phyloP scores from a whole-genome alignment of 2,329 filamentous ascomycete genomes.

The Cordyceps fumosorosea region DNA sequence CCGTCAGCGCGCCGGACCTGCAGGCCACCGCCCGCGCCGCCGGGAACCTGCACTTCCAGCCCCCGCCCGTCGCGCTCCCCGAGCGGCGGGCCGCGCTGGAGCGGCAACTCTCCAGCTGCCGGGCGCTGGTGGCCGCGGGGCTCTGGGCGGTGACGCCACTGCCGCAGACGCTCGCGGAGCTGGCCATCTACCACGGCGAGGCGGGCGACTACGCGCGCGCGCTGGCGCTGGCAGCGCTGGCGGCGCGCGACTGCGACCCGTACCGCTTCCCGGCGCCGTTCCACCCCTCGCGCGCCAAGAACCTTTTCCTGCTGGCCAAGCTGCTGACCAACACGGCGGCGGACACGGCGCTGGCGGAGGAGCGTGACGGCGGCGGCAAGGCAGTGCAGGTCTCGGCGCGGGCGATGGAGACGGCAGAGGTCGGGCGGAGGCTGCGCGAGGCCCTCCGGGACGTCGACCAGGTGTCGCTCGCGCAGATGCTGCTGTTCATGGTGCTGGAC shows the following conservation, averaged over 20 bases:
- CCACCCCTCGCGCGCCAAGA: constrained; percentile 42
- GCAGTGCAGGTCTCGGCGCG: constrained; percentile 16
- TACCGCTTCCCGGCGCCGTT: constrained; percentile 45
- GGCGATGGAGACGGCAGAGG: constrained; percentile 14
- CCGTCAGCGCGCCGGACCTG: constrained; percentile 16
- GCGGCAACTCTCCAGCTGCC: constrained; percentile 20
- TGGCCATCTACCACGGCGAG: constrained; percentile 39
- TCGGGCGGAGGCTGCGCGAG: constrained; percentile 21
- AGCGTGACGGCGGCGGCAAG: constrained; percentile 21
- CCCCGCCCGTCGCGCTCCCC: constrained; percentile 20
- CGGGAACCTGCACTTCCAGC: constrained; percentile 20
- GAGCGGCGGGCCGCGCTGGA: constrained; percentile 20
- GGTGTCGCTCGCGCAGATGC: constrained; percentile 45
- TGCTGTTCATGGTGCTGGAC: constrained; percentile 42
- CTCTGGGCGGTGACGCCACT: constrained; percentile 47
- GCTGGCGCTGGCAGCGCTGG: constrained; percentile 41
- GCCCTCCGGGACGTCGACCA: constrained; percentile 41
- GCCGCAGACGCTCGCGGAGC: constrained; percentile 36
- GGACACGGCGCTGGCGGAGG: constrained; percentile 25
- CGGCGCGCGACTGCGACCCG: constrained; percentile 42
- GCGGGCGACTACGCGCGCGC: constrained; percentile 35
- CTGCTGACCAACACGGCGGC: constrained; percentile 44
- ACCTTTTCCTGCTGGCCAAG: constrained; percentile 45
- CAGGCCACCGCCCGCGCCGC: constrained; percentile 22
- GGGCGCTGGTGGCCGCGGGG: constrained; percentile 19